Base-by-base conservation (phyloP, 495 filamentous ascomycete species). In the Coniosporium apollinis region DNA sequence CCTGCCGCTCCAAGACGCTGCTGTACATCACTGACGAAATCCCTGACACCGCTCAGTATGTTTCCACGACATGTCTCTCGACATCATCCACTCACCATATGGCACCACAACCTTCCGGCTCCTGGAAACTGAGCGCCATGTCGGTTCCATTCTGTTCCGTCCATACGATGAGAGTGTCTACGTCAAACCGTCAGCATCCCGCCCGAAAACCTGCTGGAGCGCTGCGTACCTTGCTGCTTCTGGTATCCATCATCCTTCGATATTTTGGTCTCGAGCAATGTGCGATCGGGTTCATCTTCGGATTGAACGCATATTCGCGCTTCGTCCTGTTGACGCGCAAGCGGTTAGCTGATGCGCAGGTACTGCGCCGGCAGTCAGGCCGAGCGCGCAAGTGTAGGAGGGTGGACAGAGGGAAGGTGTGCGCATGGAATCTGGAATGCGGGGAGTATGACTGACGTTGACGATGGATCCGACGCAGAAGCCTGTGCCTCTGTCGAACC, bases 111-210 rank as follows among this genome's bases (percentile, higher is more conserved):
- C 91, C 89, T 39, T 96, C 89, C 2, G 89, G 79, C 56, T 96
- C 91, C 58, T 97, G 89, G 56, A 97, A 97, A 56, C 87, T 94
- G 36, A 97, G 68, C 21, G 89, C 89, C 89, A 97, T 96, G 52
- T 97, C 89, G 38, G 81, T 75, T 19, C 79, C 79, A 60, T 72
- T 80, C 28, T 55, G 58, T 50, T 97, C 89, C 14, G 89, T 94
- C 89, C 89, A 97, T 30, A 97, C 85, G 30, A 97, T 97, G 30
- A 97, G 70, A 11, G 89, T 97, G 56, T 96, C 89, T 85, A 28
- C 6, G 56, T 33, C 47, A 43, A 25, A 22, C 30, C 30, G 9
- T 26, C 24, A 26, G 24, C 13, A 26, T 26, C n/a, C n/a, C n/a
- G n/a, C n/a, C n/a, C n/a, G n/a, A n/a, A n/a, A 22, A 22, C 32